A percentile compares a stretch with the other conserved stretches of the same genome.
These are phyloP conservation scores for Leucoagaricus sp. DNA, from an alignment of 1,284 basidiomycete genomes.

Conservation along the genomic window DNA sequence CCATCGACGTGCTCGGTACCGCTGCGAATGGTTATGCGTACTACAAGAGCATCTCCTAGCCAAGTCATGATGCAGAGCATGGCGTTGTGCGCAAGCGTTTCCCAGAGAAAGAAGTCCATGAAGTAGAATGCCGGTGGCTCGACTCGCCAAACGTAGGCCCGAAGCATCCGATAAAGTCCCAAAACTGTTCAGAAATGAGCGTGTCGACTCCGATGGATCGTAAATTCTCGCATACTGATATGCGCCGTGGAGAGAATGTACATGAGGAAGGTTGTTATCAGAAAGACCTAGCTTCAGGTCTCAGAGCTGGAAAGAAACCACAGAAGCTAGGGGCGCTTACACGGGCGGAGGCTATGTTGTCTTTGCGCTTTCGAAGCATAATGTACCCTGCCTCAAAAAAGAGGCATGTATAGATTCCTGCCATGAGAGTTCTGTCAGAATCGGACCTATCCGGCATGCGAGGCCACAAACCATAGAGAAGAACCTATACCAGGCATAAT, in stretches of 20 bases:
- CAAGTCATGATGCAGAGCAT: conserved; percentile 24
- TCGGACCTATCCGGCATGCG: background rate
- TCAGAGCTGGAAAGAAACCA: background rate
- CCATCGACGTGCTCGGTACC: no score
- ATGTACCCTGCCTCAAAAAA: conserved; percentile 26
- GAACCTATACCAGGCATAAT: background rate
- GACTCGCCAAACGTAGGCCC: conserved; percentile 20
- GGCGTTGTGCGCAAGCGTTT: conserved; percentile 21
- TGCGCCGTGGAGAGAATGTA: conserved; percentile 25
- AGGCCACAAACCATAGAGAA: conserved; percentile 5
- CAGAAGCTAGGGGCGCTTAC: conserved; percentile 3
- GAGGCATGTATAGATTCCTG: conserved; percentile 28
- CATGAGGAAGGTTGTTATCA: conserved; percentile 24
- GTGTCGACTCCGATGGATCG: background rate
- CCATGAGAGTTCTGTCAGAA: background rate
- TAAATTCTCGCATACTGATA: conserved; percentile 17
- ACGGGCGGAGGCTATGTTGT: conserved; percentile 11
- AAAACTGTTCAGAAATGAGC: conserved; percentile 15
- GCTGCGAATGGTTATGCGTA: no score
- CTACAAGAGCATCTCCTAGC: conserved; percentile 28
- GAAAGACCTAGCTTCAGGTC: conserved; percentile 21
- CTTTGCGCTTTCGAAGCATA: conserved; percentile 21
- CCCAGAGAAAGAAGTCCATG: conserved; percentile 23
- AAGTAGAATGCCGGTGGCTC: conserved; percentile 21
- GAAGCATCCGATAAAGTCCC: conserved; percentile 23